Evolutionary conservation across 345 rosid species (phyloP), one percentile per base, ranked within the genome.

Genomic region (Moringa oleifera): DNA sequence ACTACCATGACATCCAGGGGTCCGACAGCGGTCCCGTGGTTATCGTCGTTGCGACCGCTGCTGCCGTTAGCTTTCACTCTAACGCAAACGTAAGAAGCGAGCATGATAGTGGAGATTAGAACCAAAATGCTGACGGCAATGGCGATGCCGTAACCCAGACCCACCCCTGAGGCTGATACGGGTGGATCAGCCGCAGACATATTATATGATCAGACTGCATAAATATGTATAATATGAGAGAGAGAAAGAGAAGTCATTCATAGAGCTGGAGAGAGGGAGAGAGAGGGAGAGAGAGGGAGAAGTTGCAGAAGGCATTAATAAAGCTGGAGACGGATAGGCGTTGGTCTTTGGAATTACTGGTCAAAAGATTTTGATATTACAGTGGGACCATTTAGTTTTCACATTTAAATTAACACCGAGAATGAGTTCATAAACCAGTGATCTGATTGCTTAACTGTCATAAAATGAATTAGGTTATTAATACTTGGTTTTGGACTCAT

Each of bases 101-200:
- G 85, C 88, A 88, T 85, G 69, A 88, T 79, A 51, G 84, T 74
- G 51, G 95, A 88, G 33, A 88, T 83, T 70, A 88, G 95, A 54
- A 88, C 84, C 0, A 88, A 80, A 51, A 83, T 81, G 76, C 95
- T 81, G 28, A 85, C 89, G 18, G 95, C 83, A n/a, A 88, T 88
- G 65, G 86, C 86, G 16, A 88, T 88, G 62, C 91, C 91, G 54
- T 88, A 88, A 13, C 95, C 95, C 18, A 88, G 91, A 22, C 91
- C 88, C 57, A 79, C 85, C 0, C 88, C 91, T 16, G 75, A 11
- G 45, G 82, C 54, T 23, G 80, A 28, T 1, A 20, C 68, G n/a
- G 88, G 80, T 7, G 83, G 81, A 41, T 63, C 68, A 17, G 77
- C 76, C 0, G 85, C 54, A 65, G 83, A 62, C 93, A 86, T 79